phyloP scores from a whole-genome alignment of 495 filamentous ascomycete species.

The Aspergillus saccharolyticus region DNA sequence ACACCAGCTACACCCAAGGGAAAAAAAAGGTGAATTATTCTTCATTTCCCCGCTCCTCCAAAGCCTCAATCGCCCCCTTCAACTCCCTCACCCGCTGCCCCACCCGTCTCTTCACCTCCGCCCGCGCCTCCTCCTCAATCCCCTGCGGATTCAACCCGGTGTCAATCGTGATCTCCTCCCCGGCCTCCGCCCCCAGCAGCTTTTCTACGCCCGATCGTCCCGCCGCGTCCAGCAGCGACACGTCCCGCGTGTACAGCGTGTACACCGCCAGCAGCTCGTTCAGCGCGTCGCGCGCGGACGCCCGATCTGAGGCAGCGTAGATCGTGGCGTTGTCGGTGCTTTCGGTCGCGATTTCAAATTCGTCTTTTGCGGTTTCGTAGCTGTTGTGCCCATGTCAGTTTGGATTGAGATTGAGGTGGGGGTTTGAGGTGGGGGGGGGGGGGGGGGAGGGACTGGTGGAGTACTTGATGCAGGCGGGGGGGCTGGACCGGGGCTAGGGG shows the following conservation, averaged over 20 bases:
- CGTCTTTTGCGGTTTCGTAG: constrained; percentile 41
- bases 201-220: not conserved
- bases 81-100: constrained; percentile 41
- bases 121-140: constrained; percentile 23
- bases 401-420: not conserved
- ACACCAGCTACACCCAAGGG: no score
- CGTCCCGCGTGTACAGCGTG: constrained; percentile 29
- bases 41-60: constrained; percentile 38
- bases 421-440: not conserved
- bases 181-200: not conserved
- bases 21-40: constrained; percentile 27
- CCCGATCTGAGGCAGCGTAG: constrained; percentile 45
- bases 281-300: constrained; percentile 40
- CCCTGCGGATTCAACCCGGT: constrained; percentile 32
- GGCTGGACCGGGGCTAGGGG: not conserved
- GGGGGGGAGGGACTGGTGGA: no score
- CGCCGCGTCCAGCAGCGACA: constrained; percentile 7
- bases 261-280: constrained; percentile 35
- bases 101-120: constrained; percentile 38
- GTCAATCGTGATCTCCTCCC: constrained; percentile 16
- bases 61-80: constrained; percentile 35
- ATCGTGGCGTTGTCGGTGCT: constrained; percentile 39
- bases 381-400: constrained; percentile 8
- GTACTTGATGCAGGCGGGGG: not conserved
- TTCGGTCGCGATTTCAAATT: constrained; percentile 46